Evolutionary conservation across 768 basidiomycete species (phyloP), one percentile per base, ranked within the genome.

Genomic region (Phaffia australis): DNA sequence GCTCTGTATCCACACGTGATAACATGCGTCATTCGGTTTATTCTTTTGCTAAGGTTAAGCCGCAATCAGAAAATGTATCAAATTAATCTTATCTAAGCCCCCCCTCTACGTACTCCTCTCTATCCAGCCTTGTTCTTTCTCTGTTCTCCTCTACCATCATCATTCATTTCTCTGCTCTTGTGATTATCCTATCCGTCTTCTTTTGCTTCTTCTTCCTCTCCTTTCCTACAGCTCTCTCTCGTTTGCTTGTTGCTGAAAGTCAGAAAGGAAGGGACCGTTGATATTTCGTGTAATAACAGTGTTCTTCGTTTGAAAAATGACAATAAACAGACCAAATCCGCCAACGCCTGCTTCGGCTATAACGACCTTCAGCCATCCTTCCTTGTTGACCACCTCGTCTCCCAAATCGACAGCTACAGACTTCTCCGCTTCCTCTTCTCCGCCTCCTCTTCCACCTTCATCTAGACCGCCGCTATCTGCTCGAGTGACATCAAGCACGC

Each of bases 341-440:
- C 30, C n/a, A 32, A 59, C 23, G 29, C 51, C 50, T 62, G 6
- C 62, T 21, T 32, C 62, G 21, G n/a, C 62, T 16, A 49, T 8
- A 9, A 48, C 23, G 19, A 2, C 50, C 21, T 29, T 18, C n/a
- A 21, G n/a, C 32, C 60, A 8, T 42, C 35, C 49, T 30, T 23
- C 50, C 5, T 52, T n/a, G 21, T 23, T 48, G 46, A 1, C 47
- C 9, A 16, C 42, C 29, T 27, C 60, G 51, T 30, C 42, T 51
- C 47, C 35, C 6, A 42, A 5, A 27, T 32, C 50, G n/a, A 52
- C 61, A 1, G 51, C 61, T 19, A 62, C 61, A 1, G 54, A 25
- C 2, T 35, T 29, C 55, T 27, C 23, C 55, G 1, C 14, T 47
- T 23, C 18, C 60, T 29, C 35, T 50, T 35, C n/a, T 9, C 23